Evolutionary conservation across 768 basidiomycete genomes (phyloP).

Genomic region (Lactifluus piperatus): DNA sequence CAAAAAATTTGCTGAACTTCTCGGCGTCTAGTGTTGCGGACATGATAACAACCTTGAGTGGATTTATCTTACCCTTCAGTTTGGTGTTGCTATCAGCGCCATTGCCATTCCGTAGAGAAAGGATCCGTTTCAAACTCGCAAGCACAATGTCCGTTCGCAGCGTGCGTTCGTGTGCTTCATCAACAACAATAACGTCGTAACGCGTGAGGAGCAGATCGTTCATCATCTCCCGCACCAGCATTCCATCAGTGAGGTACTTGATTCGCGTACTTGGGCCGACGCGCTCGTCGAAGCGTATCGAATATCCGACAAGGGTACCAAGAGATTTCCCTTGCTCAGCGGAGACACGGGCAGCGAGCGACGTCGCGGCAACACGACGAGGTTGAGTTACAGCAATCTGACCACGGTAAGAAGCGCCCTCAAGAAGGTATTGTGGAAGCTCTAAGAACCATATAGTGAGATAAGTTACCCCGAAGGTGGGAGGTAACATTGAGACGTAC

Average conservation of each 20-base stretch:
- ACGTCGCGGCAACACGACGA: constrained; percentile 88
- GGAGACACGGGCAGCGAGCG: constrained; percentile 87
- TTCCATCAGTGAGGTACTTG: constrained; percentile 97
- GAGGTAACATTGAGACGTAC: constrained; percentile 40
- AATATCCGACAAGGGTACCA: constrained; percentile 82
- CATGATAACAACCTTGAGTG: constrained; percentile 93
- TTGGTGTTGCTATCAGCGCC: constrained; percentile 38
- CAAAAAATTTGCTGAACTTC: constrained; percentile 84
- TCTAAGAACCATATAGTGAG: constrained; percentile 40
- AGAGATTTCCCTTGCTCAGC: constrained; percentile 66
- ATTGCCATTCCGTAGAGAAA: constrained; percentile 47
- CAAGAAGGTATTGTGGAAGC: constrained; percentile 91
- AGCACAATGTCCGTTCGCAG: constrained; percentile 91
- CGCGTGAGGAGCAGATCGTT: constrained; percentile 64
- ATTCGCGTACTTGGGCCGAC: constrained; percentile 66
- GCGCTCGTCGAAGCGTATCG: constrained; percentile 91
- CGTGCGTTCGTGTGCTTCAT: constrained; percentile 96
- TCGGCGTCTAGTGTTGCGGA: constrained; percentile 95
- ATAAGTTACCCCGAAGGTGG: neutral
- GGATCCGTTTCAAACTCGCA: constrained; percentile 80
- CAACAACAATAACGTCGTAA: constrained; percentile 86
- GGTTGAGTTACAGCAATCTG: constrained; percentile 93
- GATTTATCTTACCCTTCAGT: constrained; percentile 40
- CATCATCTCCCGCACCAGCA: constrained; percentile 90
- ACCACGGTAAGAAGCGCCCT: constrained; percentile 63